Base-by-base conservation (phyloP, 2,329 filamentous ascomycete genomes). In the Colletotrichum simmondsii region DNA sequence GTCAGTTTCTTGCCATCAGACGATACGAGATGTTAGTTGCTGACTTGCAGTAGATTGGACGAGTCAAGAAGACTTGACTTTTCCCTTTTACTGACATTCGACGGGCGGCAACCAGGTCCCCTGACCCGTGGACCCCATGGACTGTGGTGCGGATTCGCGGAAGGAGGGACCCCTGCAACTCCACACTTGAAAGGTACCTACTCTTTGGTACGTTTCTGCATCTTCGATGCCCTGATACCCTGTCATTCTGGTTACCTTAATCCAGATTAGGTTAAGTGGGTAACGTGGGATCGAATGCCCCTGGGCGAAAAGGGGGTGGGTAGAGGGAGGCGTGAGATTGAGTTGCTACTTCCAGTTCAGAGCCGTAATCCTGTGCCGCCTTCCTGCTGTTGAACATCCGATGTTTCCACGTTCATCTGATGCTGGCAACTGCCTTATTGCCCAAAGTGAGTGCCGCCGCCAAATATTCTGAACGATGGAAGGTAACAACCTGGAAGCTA, bases 11-110 rank as follows among this genome's bases (percentile, higher is more conserved):
- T 37, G 54, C 56, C 49, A 59, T 56, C 53, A 37, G 24, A 62
- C 11, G 24, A 61, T 58, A 65, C 71, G 60, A 71, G 54, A 54
- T 28, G 16, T 26, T 28, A 53, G 19, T n/a, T 19, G 16, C 37
- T 42, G 16, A 49, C 19, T 49, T 22, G 16, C 26, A 53, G n/a
- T 54, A 73, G 49, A 72, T 67, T 42, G 71, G 57, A 73, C 56
- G 68, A 71, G 68, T 71, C 67, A 71, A 56, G 35, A 57, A 16
- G 19, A n/a, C 42, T 49, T 24, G 61, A 35, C 35, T 35, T 28
- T 72, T 61, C 11, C 24, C 62, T 42, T 67, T 58, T 28, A 56
- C 54, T 60, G 42, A 19, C 42, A 49, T 49, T 8, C 42, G 42
- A 49, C 42, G 8, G 42, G 42, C 42, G 42, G 42, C 19, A 49